These are phyloP conservation scores for Penicillium turbatum DNA, from an alignment of 495 filamentous ascomycete genomes.

Conservation along the genomic window DNA sequence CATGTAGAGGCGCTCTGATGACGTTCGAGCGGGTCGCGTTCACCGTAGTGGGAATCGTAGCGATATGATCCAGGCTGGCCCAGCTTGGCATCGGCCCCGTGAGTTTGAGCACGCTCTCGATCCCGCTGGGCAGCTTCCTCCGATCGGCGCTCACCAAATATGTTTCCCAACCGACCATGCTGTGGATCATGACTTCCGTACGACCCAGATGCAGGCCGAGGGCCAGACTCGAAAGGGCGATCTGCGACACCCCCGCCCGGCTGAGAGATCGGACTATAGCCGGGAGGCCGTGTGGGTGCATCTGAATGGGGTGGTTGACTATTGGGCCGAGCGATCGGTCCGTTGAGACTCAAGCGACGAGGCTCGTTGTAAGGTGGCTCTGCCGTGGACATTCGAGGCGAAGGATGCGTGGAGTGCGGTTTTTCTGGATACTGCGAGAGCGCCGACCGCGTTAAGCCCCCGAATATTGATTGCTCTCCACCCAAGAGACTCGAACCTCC, in stretches of 20 bases:
- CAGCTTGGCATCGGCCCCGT: conserved; percentile 33
- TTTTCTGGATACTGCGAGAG: conserved; percentile 40
- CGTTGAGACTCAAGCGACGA: conserved; percentile 41
- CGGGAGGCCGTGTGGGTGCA: conserved; percentile 26
- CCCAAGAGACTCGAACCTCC: conserved; percentile 30
- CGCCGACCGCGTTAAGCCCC: conserved; percentile 30
- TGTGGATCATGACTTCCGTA: conserved; percentile 33
- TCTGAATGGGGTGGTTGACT: conserved; percentile 45
- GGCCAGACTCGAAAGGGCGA: conserved; percentile 24
- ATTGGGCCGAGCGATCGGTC: conserved; percentile 38
- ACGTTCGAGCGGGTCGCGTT: conserved; percentile 32
- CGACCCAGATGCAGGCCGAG: conserved; percentile 19
- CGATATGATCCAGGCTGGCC: conserved; percentile 17
- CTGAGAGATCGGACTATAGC: conserved; percentile 40
- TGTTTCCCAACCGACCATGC: conserved; percentile 27
- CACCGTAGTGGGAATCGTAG: conserved; percentile 33
- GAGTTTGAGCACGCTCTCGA: conserved; percentile 29
- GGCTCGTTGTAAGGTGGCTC: conserved; percentile 34
- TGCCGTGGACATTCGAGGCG: conserved; percentile 37
- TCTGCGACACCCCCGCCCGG: conserved; percentile 24
- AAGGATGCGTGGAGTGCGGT: conserved; percentile 36
- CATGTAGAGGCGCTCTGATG: conserved; percentile 29
- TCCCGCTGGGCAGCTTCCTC: conserved; percentile 42
- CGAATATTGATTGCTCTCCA: conserved; percentile 34
- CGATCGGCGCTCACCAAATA: conserved; percentile 43